Evolutionary conservation across 129 eudicot genomes (phyloP).

Genomic region (Gnaphalium uliginosum): DNA sequence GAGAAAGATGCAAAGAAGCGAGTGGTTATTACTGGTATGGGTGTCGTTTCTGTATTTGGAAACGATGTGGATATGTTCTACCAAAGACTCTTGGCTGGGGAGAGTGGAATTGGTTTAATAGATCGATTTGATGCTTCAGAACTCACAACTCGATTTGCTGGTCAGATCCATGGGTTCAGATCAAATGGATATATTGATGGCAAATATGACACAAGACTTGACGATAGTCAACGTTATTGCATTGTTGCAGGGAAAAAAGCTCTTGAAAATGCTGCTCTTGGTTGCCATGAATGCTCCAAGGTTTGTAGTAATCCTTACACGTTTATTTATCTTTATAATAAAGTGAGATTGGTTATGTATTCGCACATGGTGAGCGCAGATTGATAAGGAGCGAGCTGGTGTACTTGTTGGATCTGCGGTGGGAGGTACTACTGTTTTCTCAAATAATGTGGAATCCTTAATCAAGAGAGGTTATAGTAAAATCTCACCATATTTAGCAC

Average conservation of each 20-base stretch:
- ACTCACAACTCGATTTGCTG: not conserved
- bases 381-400: not conserved
- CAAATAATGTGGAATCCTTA: not conserved
- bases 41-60: not conserved
- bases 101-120: not conserved
- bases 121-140: not conserved
- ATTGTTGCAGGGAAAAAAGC: not conserved
- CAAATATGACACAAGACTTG: not conserved
- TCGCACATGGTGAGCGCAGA: not conserved
- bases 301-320: not conserved
- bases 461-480: not conserved
- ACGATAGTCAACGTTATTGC: not conserved
- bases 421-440: not conserved
- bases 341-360: not conserved
- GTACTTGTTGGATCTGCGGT: not conserved
- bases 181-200: not conserved
- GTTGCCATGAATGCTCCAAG: not conserved
- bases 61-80: not conserved
- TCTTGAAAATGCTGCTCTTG: not conserved
- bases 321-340: too few species aligned
- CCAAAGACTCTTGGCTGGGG: not conserved
- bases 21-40: not conserved
- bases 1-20: not conserved
- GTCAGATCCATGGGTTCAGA: not conserved
- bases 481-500: not conserved